Percentiles rank a stretch among this genome's conserved stretches.
phyloP scores from a whole-genome alignment of 495 filamentous ascomycete species.

The Trichoderma virens region DNA sequence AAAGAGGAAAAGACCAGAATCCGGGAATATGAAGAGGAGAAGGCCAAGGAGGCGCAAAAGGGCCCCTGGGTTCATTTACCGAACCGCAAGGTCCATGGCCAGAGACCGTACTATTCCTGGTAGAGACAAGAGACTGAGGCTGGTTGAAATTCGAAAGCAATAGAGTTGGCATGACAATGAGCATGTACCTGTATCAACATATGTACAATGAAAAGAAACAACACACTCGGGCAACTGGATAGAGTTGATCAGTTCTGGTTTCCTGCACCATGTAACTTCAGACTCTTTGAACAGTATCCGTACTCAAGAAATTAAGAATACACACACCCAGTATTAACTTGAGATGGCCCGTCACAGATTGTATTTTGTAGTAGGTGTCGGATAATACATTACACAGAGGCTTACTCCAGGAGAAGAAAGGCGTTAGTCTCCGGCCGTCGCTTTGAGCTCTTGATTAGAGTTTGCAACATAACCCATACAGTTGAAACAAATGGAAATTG shows the following conservation, averaged over 20 bases:
- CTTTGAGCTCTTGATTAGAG: background rate
- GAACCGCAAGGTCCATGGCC: constrained; percentile 64
- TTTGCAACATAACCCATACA: background rate
- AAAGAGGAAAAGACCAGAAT: constrained; percentile 91
- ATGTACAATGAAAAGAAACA: constrained; percentile 4
- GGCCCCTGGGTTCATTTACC: constrained; percentile 82
- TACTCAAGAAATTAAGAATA: background rate
- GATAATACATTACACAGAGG: background rate
- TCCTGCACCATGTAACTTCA: background rate
- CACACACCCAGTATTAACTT: background rate
- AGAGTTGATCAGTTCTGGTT: background rate
- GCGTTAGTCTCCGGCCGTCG: background rate
- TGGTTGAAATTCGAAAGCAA: background rate
- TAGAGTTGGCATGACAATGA: background rate
- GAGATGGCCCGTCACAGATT: background rate
- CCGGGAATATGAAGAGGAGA: constrained; percentile 65
- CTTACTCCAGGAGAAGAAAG: background rate
- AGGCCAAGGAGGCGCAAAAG: constrained; percentile 59
- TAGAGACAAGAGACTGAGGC: constrained; percentile 32
- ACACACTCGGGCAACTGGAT: background rate
- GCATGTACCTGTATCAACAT: constrained; percentile 4
- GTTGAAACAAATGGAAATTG: background rate
- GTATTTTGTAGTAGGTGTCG: background rate
- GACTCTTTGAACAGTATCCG: background rate
- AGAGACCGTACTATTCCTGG: constrained; percentile 87